phyloP scores from a whole-genome alignment of 2,329 filamentous ascomycete genomes.

The Penicillium paneum region DNA sequence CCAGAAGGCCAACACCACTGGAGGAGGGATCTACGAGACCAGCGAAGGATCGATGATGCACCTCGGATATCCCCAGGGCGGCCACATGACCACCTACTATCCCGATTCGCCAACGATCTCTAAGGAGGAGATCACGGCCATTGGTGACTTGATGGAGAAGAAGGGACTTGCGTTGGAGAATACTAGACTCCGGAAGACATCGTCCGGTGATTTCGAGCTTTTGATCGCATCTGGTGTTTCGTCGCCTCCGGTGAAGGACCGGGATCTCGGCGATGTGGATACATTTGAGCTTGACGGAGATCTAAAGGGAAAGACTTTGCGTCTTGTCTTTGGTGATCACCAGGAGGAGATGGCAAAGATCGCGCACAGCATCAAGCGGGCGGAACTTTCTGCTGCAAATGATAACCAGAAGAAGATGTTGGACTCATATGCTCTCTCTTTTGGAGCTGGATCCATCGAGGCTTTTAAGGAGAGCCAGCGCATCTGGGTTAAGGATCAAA shows the following conservation, averaged over 20 bases:
- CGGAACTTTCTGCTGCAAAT: constrained; percentile 67
- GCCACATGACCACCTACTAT: constrained; percentile 80
- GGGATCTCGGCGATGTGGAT: constrained; percentile 66
- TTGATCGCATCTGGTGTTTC: constrained; percentile 68
- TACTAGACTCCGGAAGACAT: constrained; percentile 67
- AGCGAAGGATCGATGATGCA: constrained; percentile 65
- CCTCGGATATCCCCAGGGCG: constrained; percentile 69
- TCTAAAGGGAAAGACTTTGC: constrained; percentile 65
- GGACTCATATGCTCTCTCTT: constrained; percentile 69
- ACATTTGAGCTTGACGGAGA: constrained; percentile 60
- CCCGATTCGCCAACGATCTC: constrained; percentile 72
- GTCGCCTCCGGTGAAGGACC: constrained; percentile 58
- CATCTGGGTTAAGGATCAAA: constrained; percentile 79
- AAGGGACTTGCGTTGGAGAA: constrained; percentile 72
- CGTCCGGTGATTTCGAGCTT: constrained; percentile 64
- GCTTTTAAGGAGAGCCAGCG: constrained; percentile 78
- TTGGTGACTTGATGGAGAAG: constrained; percentile 70
- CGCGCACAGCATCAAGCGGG: constrained; percentile 62
- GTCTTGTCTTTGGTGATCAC: constrained; percentile 72
- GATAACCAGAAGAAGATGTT: constrained; percentile 73
- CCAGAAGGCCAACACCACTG: constrained; percentile 56
- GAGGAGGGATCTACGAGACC: constrained; percentile 68
- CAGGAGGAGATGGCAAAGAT: constrained; percentile 68
- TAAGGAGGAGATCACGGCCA: constrained; percentile 68
- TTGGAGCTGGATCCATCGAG: constrained; percentile 69